Evolutionary conservation across 2,329 filamentous ascomycete genomes (phyloP).

Genomic region (Ramichloridium luteum): DNA sequence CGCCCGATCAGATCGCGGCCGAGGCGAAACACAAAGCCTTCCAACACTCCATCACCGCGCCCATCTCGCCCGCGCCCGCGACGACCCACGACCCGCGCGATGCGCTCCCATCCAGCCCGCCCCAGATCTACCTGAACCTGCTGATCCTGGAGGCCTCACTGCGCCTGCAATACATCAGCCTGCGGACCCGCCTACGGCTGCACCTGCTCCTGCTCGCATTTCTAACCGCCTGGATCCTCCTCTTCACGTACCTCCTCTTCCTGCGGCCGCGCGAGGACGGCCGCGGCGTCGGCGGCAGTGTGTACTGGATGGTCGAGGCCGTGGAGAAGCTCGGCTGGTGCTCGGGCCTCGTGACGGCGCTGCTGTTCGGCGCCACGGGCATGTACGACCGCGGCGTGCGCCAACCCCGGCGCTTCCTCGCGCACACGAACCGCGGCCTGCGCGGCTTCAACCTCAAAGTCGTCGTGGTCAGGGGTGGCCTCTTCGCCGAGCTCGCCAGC

Average conservation of each 20-base stretch:
- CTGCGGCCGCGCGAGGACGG: conserved; percentile 94
- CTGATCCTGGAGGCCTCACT: conserved; percentile 91
- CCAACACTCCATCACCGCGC: conserved; percentile 32
- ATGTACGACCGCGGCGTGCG: conserved; percentile 92
- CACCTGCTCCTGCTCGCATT: conserved; percentile 85
- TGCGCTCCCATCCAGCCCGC: conserved; percentile 75
- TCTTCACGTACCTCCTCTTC: conserved; percentile 84
- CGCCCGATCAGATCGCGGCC: conserved; percentile 29
- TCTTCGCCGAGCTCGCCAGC: conserved; percentile 66
- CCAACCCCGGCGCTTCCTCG: conserved; percentile 87
- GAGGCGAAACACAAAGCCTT: conserved; percentile 20
- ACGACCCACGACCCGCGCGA: conserved; percentile 55
- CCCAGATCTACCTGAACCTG: conserved; percentile 96
- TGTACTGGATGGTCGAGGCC: conserved; percentile 93
- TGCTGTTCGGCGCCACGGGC: conserved; percentile 85
- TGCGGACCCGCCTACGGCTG: conserved; percentile 76
- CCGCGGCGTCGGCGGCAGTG: conserved; percentile 75
- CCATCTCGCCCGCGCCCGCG: conserved; percentile 21
- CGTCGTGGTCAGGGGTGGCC: conserved; percentile 70
- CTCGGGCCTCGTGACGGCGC: conserved; percentile 73
- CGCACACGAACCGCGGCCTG: conserved; percentile 76
- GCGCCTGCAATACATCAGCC: conserved; percentile 80
- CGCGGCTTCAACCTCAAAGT: conserved; percentile 93
- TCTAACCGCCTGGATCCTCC: conserved; percentile 65
- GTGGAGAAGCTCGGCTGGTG: conserved; percentile 84